Conservation (phyloP, 176 grass and related monocot species). For the Hsuehochloa calcarea region DNA sequence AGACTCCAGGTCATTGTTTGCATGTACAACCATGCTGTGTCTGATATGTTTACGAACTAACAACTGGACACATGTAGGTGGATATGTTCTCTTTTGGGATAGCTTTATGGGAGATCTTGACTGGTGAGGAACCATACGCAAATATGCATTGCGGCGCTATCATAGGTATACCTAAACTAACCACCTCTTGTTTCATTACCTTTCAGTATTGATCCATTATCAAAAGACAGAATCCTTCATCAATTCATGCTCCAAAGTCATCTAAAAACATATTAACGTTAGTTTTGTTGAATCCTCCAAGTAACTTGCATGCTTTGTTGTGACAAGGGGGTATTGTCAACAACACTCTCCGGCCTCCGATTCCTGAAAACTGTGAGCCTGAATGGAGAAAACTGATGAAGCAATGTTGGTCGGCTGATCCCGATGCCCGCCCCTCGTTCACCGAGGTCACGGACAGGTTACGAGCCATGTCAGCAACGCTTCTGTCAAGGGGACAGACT, state of each 20-base stretch:
- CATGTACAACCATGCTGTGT: neutral
- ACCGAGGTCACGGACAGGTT: conserved; percentile 68
- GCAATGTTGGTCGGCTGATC: conserved; percentile 73
- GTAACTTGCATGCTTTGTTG: conserved; percentile 34
- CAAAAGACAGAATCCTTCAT: neutral
- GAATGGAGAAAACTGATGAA: conserved; percentile 86
- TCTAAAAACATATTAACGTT: neutral
- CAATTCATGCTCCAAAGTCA: neutral
- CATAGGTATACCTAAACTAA: conserved; percentile 57
- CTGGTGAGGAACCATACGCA: conserved; percentile 85
- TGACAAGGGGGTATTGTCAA: conserved; percentile 83
- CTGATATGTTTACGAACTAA: neutral
- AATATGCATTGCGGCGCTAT: conserved; percentile 95
- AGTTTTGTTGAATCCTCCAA: neutral
- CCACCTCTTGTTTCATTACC: neutral
- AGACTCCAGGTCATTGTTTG: neutral
- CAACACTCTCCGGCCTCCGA: conserved; percentile 79
- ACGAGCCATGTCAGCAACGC: conserved; percentile 64
- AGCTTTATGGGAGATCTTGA: conserved; percentile 93
- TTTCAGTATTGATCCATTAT: neutral
- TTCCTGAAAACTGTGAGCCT: conserved; percentile 66
- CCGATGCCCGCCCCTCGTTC: conserved; percentile 70
- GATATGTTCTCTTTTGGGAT: conserved; percentile 98
- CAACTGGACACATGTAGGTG: conserved; percentile 44
- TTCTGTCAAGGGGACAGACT: conserved; percentile 42